These are phyloP conservation scores for Populus trichocarpa DNA, from an alignment of 441 rosid genomes.

Conservation along the genomic window DNA sequence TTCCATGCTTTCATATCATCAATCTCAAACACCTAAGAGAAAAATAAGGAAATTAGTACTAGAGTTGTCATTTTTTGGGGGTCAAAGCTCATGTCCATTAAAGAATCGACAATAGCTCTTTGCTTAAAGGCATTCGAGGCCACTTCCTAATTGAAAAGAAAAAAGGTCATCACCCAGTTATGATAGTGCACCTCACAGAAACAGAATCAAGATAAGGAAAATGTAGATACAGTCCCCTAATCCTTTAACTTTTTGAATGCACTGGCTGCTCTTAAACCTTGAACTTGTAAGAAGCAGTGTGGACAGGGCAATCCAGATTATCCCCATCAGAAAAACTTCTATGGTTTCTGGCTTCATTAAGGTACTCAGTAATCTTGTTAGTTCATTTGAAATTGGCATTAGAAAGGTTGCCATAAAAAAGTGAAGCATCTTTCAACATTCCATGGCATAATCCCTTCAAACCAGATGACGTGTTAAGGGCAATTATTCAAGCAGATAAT, in stretches of 20 bases:
- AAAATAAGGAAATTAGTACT: slow-evolving; percentile 7
- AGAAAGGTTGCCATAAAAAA: background rate
- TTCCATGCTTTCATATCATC: slow-evolving; percentile 84
- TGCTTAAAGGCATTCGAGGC: background rate
- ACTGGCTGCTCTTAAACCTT: background rate
- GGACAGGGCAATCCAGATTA: background rate
- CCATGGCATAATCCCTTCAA: background rate
- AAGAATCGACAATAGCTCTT: background rate
- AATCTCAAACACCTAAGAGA: slow-evolving; percentile 74
- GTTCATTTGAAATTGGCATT: background rate
- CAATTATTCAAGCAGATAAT: background rate
- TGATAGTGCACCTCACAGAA: background rate
- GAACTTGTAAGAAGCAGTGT: background rate
- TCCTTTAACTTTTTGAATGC: background rate
- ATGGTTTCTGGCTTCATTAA: background rate
- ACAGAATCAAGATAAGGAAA: background rate
- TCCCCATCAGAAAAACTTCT: background rate
- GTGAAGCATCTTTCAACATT: background rate
- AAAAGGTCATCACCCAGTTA: background rate
- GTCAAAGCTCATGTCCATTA: slow-evolving; percentile 2
- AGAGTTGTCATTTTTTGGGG: background rate
- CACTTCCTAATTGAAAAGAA: too few relatives aligned
- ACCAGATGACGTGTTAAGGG: background rate
- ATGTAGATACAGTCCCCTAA: background rate
- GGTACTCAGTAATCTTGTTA: background rate